These are phyloP conservation scores for Boletus subcaerulescens DNA, from an alignment of 768 basidiomycete genomes.

Conservation along the genomic window DNA sequence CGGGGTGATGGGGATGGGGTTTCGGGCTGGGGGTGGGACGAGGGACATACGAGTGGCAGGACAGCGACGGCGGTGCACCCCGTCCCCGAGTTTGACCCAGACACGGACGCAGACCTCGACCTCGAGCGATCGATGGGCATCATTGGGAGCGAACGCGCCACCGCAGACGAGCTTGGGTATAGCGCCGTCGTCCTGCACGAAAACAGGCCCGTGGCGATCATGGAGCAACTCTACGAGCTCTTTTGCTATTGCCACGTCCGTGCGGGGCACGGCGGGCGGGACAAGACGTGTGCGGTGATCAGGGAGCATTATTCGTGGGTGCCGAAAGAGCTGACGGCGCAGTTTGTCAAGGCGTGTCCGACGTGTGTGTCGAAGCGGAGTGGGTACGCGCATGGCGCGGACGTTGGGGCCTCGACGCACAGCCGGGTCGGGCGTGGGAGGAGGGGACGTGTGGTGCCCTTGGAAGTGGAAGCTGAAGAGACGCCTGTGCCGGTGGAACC, in stretches of 20 bases:
- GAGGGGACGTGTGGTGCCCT: not conserved
- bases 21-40: conserved; percentile 10
- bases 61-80: not conserved
- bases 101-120: conserved; percentile 8
- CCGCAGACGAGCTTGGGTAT: not conserved
- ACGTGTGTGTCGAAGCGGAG: conserved; percentile 57
- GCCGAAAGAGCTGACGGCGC: conserved; percentile 78
- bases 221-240: conserved; percentile 76
- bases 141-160: not conserved
- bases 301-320: conserved; percentile 76
- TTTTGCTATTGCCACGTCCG: conserved; percentile 70
- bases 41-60: conserved; percentile 4
- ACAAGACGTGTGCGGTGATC: conserved; percentile 69
- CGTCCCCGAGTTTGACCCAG: not conserved
- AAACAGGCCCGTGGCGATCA: conserved; percentile 68
- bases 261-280: conserved; percentile 70
- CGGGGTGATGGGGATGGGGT: conserved; percentile 3
- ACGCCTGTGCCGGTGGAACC: not conserved
- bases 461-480: not conserved
- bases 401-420: not conserved
- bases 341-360: conserved; percentile 77
- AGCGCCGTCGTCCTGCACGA: conserved; percentile 64
- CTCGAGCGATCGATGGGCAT: conserved; percentile 18
- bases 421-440: not conserved
- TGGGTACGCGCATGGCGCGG: conserved; percentile 28